Percentiles rank a stretch among this genome's conserved stretches.
Conservation (phyloP, 2,329 filamentous ascomycete species). For the Fusarium floridanum region DNA sequence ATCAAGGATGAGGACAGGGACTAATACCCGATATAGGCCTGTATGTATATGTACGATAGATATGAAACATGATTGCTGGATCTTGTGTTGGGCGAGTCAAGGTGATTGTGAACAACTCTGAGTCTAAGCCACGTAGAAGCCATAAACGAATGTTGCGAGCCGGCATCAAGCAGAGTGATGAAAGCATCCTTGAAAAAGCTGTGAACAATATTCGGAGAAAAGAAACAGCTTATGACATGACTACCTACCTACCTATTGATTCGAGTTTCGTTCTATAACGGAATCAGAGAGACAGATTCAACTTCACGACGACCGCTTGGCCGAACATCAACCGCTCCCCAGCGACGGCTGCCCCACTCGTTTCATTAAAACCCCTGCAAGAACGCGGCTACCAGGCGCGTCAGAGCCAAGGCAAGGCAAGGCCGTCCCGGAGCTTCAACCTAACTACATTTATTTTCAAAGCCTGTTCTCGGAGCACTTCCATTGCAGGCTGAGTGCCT, state of each 20-base stretch:
- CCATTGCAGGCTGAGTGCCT: conserved; percentile 29
- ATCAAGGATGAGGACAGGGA: conserved; percentile 34
- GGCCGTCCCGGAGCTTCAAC: conserved; percentile 19
- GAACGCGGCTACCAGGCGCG: conserved; percentile 41
- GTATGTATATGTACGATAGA: background rate
- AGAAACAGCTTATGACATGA: too few species aligned
- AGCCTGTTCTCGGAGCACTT: conserved; percentile 22
- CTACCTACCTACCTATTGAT: background rate
- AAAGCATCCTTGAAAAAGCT: too few species aligned
- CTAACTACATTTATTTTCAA: conserved; percentile 32
- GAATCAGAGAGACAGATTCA: background rate
- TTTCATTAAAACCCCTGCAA: conserved; percentile 46
- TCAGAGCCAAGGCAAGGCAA: conserved; percentile 18
- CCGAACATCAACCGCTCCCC: conserved; percentile 23
- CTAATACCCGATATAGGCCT: background rate
- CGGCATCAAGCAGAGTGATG: background rate
- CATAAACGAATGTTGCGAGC: background rate
- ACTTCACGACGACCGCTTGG: background rate
- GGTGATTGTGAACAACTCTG: background rate
- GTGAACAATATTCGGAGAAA: too few species aligned
- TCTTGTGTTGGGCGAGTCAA: background rate
- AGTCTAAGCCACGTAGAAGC: background rate
- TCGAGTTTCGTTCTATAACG: background rate
- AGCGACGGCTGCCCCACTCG: conserved; percentile 28
- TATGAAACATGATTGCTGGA: background rate